Conservation (phyloP, 495 filamentous ascomycete species). For the Xylaria acuta region DNA sequence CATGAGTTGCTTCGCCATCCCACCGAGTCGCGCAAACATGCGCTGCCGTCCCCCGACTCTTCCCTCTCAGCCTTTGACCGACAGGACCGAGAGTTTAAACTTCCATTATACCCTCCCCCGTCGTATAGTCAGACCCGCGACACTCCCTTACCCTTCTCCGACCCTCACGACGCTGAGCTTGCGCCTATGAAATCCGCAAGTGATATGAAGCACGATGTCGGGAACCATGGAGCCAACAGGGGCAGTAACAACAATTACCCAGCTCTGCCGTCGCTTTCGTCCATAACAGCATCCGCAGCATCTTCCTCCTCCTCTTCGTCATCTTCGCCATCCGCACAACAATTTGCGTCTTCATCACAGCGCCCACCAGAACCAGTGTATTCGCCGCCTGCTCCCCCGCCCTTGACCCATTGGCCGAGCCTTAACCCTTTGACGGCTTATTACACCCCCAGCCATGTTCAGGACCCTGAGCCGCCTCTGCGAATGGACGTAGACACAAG, state of each 20-base stretch:
- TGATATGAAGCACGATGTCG: slow-evolving; percentile 31
- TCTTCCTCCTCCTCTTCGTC: slow-evolving; percentile 25
- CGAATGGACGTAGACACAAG: slow-evolving; percentile 43
- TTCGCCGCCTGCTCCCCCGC: slow-evolving; percentile 37
- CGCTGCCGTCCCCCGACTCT: slow-evolving; percentile 31
- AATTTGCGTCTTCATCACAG: slow-evolving; percentile 32
- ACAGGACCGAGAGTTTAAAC: slow-evolving; percentile 37
- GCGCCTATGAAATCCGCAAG: slow-evolving; percentile 47
- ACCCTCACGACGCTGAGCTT: slow-evolving; percentile 47
- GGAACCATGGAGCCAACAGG: slow-evolving; percentile 17
- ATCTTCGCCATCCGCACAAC: slow-evolving; percentile 19
- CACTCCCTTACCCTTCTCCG: slow-evolving; percentile 42
- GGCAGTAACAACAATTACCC: slow-evolving; percentile 27
- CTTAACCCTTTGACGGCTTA: slow-evolving; percentile 61
- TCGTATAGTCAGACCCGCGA: slow-evolving; percentile 53
- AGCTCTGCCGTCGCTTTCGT: slow-evolving; percentile 51
- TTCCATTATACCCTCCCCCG: slow-evolving; percentile 42
- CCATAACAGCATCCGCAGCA: slow-evolving; percentile 41
- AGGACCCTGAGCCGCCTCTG: slow-evolving; percentile 43
- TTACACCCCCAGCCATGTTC: slow-evolving; percentile 52
- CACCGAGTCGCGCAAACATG: slow-evolving; percentile 29
- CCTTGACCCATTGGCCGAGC: slow-evolving; percentile 56
- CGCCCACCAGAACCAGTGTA: slow-evolving; percentile 37
- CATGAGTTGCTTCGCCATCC: slow-evolving; percentile 28
- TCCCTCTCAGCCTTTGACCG: slow-evolving; percentile 27